Conservation (phyloP, 495 filamentous ascomycete genomes). For the Astrocystis sublimbata region DNA sequence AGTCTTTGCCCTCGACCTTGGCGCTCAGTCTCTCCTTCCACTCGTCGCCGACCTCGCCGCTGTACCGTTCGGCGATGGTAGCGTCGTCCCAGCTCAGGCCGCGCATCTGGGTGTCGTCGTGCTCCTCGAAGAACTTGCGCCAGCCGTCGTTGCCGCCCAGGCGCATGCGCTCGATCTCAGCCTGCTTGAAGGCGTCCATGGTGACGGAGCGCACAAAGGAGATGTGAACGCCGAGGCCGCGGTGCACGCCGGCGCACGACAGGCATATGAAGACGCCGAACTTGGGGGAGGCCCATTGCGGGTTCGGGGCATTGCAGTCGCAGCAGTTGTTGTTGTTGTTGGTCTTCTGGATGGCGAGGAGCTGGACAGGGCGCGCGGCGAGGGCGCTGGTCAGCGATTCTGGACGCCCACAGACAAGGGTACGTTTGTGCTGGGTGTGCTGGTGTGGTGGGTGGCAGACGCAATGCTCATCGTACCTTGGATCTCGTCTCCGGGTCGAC, state of each 20-base stretch:
- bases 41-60: conserved; percentile 85
- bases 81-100: conserved; percentile 71
- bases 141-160: conserved; percentile 84
- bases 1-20: conserved; percentile 83
- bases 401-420: conserved; percentile 3
- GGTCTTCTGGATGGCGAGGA: conserved; percentile 83
- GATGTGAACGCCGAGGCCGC: conserved; percentile 94
- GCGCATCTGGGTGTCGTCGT: conserved; percentile 62
- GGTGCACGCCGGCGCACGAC: conserved; percentile 91
- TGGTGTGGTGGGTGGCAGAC: not conserved
- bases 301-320: conserved; percentile 90
- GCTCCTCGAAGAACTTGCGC: conserved; percentile 76
- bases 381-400: conserved; percentile 14
- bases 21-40: conserved; percentile 88
- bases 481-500: conserved; percentile 93
- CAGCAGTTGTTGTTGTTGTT: conserved; percentile 85
- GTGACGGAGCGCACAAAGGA: conserved; percentile 95
- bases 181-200: conserved; percentile 95
- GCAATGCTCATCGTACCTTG: conserved; percentile 61
- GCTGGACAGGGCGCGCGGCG: conserved; percentile 48
- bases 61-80: conserved; percentile 81
- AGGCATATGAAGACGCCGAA: conserved; percentile 94
- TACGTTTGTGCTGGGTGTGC: not conserved
- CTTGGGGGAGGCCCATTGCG: conserved; percentile 84
- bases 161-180: conserved; percentile 84